These are phyloP conservation scores for Colletotrichum theobromicola DNA, from an alignment of 2,329 filamentous ascomycete species.

Conservation along the genomic window DNA sequence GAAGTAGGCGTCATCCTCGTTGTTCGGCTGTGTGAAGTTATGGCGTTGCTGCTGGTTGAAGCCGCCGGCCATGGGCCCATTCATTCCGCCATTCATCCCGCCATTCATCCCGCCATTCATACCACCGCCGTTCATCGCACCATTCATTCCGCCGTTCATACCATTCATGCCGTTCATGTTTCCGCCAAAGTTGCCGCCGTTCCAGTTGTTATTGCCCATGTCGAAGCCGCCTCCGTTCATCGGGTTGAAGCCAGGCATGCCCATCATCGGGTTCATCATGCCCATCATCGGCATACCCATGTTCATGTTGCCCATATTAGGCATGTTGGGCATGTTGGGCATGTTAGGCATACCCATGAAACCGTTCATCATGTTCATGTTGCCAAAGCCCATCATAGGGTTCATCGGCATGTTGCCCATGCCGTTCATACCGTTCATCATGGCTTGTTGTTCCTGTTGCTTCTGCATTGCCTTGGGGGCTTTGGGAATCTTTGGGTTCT, in stretches of 20 bases:
- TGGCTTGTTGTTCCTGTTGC: slow-evolving; percentile 53
- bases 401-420: slow-evolving; percentile 39
- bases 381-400: slow-evolving; percentile 29
- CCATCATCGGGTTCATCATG: slow-evolving; percentile 32
- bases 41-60: slow-evolving; percentile 23
- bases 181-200: slow-evolving; percentile 37
- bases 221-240: slow-evolving; percentile 31
- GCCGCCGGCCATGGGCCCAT: slow-evolving; percentile 28
- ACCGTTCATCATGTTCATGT: slow-evolving; percentile 25
- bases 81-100: slow-evolving; percentile 29
- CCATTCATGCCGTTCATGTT: slow-evolving; percentile 37
- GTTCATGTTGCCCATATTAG: slow-evolving; percentile 28
- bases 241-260: slow-evolving; percentile 21
- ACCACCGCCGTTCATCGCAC: slow-evolving; percentile 9
- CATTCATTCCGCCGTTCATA: slow-evolving; percentile 34
- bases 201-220: slow-evolving; percentile 31
- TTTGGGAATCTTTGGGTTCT: slow-evolving; percentile 70
- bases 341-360: slow-evolving; percentile 39
- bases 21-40: slow-evolving; percentile 58
- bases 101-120: slow-evolving; percentile 32
- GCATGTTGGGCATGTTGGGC: slow-evolving; percentile 36
- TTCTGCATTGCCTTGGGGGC: slow-evolving; percentile 69
- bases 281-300: slow-evolving; percentile 36
- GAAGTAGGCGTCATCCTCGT: slow-evolving; percentile 92
- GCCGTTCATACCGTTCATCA: slow-evolving; percentile 53